Conservation (phyloP, 345 rosid genomes). For the Combretum micranthum region DNA sequence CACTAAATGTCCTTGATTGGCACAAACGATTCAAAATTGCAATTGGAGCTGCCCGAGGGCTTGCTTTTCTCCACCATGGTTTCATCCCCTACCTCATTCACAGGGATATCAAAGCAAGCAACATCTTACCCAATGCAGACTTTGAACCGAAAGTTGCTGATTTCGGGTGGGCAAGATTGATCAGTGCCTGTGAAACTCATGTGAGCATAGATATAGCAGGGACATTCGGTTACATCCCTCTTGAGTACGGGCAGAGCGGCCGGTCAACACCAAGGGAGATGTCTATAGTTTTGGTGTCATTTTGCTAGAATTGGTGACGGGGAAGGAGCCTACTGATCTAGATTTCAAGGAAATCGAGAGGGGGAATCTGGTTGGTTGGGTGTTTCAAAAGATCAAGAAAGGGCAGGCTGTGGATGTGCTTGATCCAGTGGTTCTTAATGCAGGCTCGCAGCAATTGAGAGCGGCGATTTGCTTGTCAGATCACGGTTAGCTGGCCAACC, state of each 20-base stretch:
- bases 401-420: no score
- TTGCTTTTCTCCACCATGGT: conserved; percentile 83
- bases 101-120: conserved; percentile 86
- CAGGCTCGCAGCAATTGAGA: conserved; percentile 35
- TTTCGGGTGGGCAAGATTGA: conserved; percentile 79
- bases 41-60: conserved; percentile 63
- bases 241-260: no score
- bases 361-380: conserved; percentile 91
- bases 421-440: no score
- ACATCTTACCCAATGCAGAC: conserved; percentile 58
- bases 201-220: no score
- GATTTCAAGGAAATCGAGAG: conserved; percentile 92
- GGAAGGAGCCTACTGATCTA: conserved; percentile 89
- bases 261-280: no score
- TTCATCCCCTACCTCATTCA: conserved; percentile 89
- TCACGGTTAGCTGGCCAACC: conserved; percentile 62
- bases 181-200: conserved; percentile 92
- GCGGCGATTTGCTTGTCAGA: conserved; percentile 58
- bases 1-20: conserved; percentile 70
- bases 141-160: conserved; percentile 89
- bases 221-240: no score
- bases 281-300: no score
- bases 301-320: no score
- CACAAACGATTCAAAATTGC: conserved; percentile 71
- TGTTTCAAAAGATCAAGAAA: conserved; percentile 36